Percentiles rank a stretch among this genome's conserved stretches.
phyloP scores from a whole-genome alignment of 1,139 yeast genomes.

The Taiozyma sp. region DNA sequence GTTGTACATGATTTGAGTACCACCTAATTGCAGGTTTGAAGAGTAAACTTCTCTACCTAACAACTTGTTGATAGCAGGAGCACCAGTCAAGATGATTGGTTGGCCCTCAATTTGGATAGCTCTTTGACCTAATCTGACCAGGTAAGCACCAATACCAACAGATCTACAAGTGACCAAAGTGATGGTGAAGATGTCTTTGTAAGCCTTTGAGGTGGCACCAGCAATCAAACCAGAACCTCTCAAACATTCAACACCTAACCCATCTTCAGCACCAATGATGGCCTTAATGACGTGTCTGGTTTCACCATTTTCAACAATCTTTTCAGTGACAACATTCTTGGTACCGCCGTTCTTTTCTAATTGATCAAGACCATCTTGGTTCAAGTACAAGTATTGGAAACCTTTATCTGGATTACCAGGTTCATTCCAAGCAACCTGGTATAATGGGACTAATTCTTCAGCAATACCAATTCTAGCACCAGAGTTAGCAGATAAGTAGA shows the following conservation, averaged over 20 bases:
- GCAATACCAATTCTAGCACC: conserved; percentile 99
- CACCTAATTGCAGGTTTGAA: conserved; percentile 95
- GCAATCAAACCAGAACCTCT: conserved; percentile 98
- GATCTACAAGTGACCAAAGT: conserved; percentile 97
- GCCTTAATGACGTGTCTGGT: conserved; percentile 77
- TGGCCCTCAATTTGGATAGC: conserved; percentile 98
- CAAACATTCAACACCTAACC: conserved; percentile 97
- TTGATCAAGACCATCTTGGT: conserved; percentile 58
- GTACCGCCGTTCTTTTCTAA: conserved; percentile 57
- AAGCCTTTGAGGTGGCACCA: conserved; percentile 96
- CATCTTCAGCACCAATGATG: conserved; percentile 91
- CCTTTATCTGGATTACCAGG: conserved; percentile 75
- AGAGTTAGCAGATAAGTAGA: conserved; percentile 94
- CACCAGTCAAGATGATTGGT: conserved; percentile 97
- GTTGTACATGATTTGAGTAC: conserved; percentile 97
- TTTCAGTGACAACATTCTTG: conserved; percentile 69
- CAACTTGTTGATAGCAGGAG: conserved; percentile 95
- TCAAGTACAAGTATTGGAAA: conserved; percentile 81
- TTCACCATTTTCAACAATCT: conserved; percentile 79
- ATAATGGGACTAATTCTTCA: conserved; percentile 86
- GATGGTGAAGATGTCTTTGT: conserved; percentile 93
- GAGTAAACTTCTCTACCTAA: conserved; percentile 96
- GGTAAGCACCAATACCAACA: conserved; percentile 98
- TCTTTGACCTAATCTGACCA: conserved; percentile 97
- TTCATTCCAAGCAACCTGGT: conserved; percentile 91